Evolutionary conservation across 768 basidiomycete species (phyloP), one percentile per base, ranked within the genome.

Genomic region (Russula earlei): DNA sequence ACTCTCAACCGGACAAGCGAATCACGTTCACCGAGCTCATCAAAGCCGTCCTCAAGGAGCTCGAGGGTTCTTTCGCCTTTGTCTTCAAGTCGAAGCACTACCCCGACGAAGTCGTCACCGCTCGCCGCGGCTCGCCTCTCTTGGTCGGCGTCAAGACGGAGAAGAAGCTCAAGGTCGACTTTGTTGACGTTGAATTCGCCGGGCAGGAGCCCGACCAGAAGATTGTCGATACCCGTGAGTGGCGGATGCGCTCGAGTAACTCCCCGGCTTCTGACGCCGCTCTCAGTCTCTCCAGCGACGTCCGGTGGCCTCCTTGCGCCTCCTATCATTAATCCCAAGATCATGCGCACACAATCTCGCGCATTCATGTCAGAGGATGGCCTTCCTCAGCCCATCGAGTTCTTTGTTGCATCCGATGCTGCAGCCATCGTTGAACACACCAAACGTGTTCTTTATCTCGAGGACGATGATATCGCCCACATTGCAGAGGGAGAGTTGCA

Each of bases 361-460:
- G 94, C 94, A 41, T 99, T 98, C 79, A 90, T 98, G 78, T 90
- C 91, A 14, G 96, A 98, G 66, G 96, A 99, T 71, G 96, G 96
- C 46, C 84, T 94, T 66, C 94, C 95, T 37, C 93, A 97, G 65
- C 95, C 96, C 41, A 99, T 99, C 72, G 96, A 99, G 68, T 99
- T 94, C 78, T 98, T 98, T 76, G 87, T 99, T 64, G 96, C 96
- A 6, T 98, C 95, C 2, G 96, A 99, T 66, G 96, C 96, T 24
- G 74, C 89, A 24, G 96, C 96, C 52, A 85, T 99, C 64, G 82
- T 99, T 63, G 96, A 99, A 71, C 95, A 98, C 79, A 99, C 96
- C 58, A 98, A 98, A 72, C 87, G 94, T 49, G 96, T 99, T 34
- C 82, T 99, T 31, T 98, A 98, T 72, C 87, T 98, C 56, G 94